phyloP scores from a whole-genome alignment of 192 early-diverging fungal genomes.

The Glomus cerebriforme region DNA sequence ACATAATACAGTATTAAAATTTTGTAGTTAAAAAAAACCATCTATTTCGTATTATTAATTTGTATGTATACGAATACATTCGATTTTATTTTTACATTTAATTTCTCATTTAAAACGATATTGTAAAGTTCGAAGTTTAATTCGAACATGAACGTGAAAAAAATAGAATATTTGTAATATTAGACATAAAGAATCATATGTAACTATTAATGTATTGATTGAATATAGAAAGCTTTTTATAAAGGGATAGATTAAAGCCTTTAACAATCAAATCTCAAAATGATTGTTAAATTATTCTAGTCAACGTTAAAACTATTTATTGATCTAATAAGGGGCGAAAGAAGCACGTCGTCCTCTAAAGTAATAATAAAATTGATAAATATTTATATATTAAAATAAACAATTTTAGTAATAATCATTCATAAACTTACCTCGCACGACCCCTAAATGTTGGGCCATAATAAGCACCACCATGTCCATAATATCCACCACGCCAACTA shows the following conservation, averaged over 20 bases:
- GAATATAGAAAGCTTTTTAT: background rate
- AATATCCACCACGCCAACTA: constrained; percentile 67
- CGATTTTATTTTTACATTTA: background rate
- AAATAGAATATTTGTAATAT: background rate
- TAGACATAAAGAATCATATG: background rate
- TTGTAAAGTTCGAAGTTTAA: background rate
- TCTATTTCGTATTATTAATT: background rate
- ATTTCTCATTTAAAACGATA: background rate
- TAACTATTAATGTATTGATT: background rate
- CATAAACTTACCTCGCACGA: constrained; percentile 24
- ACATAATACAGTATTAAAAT: background rate
- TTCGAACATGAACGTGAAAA: background rate
- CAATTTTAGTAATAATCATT: background rate
- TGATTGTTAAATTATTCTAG: background rate
- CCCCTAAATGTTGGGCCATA: constrained; percentile 32
- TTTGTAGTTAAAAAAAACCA: background rate
- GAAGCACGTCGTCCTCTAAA: background rate
- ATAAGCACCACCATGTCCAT: constrained; percentile 48
- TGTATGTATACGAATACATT: background rate
- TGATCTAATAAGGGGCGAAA: background rate
- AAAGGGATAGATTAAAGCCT: background rate
- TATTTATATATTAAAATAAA: background rate
- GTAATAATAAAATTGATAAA: background rate
- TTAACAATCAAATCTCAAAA: background rate
- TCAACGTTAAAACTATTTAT: background rate